Evolutionary conservation across 306 rosid species (phyloP).

Genomic region (Purshia tridentata): DNA sequence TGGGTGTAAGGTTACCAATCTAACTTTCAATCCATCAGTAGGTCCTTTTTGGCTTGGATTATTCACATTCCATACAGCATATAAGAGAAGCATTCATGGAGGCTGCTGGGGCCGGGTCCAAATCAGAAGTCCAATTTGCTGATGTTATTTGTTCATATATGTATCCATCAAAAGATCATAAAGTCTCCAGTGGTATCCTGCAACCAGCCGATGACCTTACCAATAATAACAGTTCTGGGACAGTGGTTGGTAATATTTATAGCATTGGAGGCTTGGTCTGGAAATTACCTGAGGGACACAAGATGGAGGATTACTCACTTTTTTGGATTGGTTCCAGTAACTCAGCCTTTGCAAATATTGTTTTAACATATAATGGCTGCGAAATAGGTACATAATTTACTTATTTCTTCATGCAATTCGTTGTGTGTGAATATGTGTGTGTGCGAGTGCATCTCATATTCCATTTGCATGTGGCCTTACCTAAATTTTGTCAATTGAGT

Average conservation of each 20-base stretch:
- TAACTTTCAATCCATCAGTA: slow-evolving; percentile 30
- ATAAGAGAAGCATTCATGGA: slow-evolving; percentile 49
- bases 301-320: slow-evolving; percentile 67
- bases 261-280: slow-evolving; percentile 77
- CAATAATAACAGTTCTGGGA: slow-evolving; percentile 29
- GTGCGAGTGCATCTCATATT: not conserved
- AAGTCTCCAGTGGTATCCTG: slow-evolving; percentile 32
- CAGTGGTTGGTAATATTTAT: slow-evolving; percentile 31
- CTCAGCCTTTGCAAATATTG: slow-evolving; percentile 81
- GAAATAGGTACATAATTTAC: slow-evolving; percentile 65
- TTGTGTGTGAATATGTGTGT: not conserved
- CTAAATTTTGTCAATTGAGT: not conserved
- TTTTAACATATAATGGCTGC: slow-evolving; percentile 75
- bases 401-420: not conserved
- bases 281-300: slow-evolving; percentile 57
- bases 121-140: slow-evolving; percentile 54
- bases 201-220: slow-evolving; percentile 30
- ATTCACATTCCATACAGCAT: slow-evolving; percentile 47
- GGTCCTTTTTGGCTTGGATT: slow-evolving; percentile 90
- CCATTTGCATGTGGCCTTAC: not conserved
- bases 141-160: slow-evolving; percentile 54
- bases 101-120: slow-evolving; percentile 25
- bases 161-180: slow-evolving; percentile 52
- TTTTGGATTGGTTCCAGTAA: slow-evolving; percentile 85
- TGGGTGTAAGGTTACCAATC: not conserved